phyloP scores from a whole-genome alignment of 139 green algal genomes.

The Penium margaritaceum region DNA sequence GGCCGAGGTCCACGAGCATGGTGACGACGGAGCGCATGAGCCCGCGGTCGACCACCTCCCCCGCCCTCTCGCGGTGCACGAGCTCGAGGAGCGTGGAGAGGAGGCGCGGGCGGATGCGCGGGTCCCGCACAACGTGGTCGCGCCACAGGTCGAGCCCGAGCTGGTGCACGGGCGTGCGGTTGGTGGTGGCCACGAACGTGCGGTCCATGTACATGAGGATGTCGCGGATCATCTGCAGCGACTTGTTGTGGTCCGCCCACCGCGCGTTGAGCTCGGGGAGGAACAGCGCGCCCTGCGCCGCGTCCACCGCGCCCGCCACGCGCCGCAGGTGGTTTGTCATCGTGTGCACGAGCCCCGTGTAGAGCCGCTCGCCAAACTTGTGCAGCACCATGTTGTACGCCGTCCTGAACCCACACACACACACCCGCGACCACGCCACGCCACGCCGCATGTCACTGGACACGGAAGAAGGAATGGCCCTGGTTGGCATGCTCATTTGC shows the following conservation, averaged over 20 bases:
- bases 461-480: too few relatives aligned
- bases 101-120: slow-evolving; percentile 66
- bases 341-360: slow-evolving; percentile 70
- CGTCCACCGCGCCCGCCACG: slow-evolving; percentile 67
- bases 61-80: slow-evolving; percentile 65
- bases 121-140: slow-evolving; percentile 70
- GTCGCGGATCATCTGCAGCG: slow-evolving; percentile 89
- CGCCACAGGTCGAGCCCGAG: slow-evolving; percentile 88
- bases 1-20: slow-evolving; percentile 88
- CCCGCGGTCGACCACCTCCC: slow-evolving; percentile 73
- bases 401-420: too few relatives aligned
- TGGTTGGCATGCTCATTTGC: too few relatives aligned
- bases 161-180: slow-evolving; percentile 79
- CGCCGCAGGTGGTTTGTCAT: slow-evolving; percentile 66
- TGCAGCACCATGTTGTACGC: slow-evolving; percentile 99
- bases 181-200: slow-evolving; percentile 84
- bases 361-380: slow-evolving; percentile 87
- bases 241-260: slow-evolving; percentile 89
- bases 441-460: background rate
- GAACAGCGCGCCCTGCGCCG: slow-evolving; percentile 66
- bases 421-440: background rate
- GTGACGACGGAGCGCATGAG: slow-evolving; percentile 73
- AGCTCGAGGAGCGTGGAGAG: slow-evolving; percentile 66
- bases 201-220: slow-evolving; percentile 99
- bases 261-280: slow-evolving; percentile 72